A percentile compares a stretch with the other conserved stretches of the same genome.
Conservation (phyloP, 306 rosid genomes). For the Sphenostylis stenocarpa region DNA sequence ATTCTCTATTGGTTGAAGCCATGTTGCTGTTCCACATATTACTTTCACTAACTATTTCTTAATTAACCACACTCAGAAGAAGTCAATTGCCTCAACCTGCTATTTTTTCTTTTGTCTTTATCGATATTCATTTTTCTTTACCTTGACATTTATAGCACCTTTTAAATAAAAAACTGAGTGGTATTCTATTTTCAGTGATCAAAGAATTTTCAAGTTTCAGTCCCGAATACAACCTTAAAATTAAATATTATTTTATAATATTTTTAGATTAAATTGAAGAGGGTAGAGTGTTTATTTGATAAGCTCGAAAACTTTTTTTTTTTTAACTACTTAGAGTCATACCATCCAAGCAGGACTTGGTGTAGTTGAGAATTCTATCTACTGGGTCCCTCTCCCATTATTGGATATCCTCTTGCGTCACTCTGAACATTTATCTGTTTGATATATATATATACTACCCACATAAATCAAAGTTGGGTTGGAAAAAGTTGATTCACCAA, state of each 20-base stretch:
- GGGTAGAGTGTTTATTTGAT: background rate
- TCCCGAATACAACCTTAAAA: background rate
- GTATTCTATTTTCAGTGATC: background rate
- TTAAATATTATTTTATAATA: background rate
- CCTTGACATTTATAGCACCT: background rate
- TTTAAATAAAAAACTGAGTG: background rate
- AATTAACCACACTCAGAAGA: background rate
- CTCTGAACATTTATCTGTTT: conserved; percentile 24
- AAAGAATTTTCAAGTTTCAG: background rate
- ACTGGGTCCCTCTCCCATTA: conserved; percentile 40
- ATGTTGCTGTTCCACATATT: background rate
- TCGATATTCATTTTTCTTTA: background rate
- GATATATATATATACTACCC: background rate
- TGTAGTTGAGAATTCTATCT: conserved; percentile 33
- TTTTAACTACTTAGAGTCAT: background rate
- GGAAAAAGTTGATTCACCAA: background rate
- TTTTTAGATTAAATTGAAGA: background rate
- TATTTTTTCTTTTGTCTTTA: background rate
- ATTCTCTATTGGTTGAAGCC: conserved; percentile 1
- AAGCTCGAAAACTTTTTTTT: background rate
- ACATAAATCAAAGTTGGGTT: conserved; percentile 7
- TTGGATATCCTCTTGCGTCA: conserved; percentile 40
- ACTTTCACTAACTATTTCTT: background rate
- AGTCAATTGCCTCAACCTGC: conserved; percentile 15
- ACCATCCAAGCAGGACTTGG: background rate